Evolutionary conservation across 31 red algal genomes (phyloP), one percentile per base, ranked within the genome.

Genomic region (Odonthalia washingtoniensis): DNA sequence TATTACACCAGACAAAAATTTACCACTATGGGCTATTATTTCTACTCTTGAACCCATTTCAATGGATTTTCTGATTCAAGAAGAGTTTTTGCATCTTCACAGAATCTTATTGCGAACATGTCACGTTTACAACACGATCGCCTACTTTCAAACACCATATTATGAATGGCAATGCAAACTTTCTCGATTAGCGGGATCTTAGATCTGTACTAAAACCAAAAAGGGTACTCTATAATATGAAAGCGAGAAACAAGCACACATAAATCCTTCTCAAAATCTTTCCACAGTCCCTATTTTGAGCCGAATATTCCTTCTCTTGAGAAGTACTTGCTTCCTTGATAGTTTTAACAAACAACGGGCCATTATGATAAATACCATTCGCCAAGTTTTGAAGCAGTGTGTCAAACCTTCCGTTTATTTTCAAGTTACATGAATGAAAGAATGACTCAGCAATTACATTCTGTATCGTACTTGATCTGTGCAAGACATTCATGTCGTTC

Each of bases 311-410:
- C 52, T 67, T 65, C 26, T 77, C 63, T 52, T 27, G 28, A 24
- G 17, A 2, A 24, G 46, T 67, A 6, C 30, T 76, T 36, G 26
- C 17, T 24, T 72, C 57, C 4, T 37, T 27, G 33, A 69, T 85
- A 14, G 81, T 84, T 74, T 92, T 86, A 0, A 63, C n/a, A 72
- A 92, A 86, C 24, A 92, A 72, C 1, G 81, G 37, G 73, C 82
- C 74, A 41, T 40, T 81, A 14, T 49, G 87, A n/a, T 89, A 80
- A n/a, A 89, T 73, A 18, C 87, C 75, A 34, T 83, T 61, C 3
- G 69, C 67, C 6, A 90, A 30, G 42, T 77, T 83, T 36, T 90
- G 83, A 36, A 40, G 46, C 6, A 74, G 18, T 4, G 28, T 77
- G 4, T 46, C 36, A 9, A 21, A 35, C 4, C 17, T 66, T 18